Conservation (phyloP, 495 filamentous ascomycete genomes). For the Umbilicaria muhlenbergii region DNA sequence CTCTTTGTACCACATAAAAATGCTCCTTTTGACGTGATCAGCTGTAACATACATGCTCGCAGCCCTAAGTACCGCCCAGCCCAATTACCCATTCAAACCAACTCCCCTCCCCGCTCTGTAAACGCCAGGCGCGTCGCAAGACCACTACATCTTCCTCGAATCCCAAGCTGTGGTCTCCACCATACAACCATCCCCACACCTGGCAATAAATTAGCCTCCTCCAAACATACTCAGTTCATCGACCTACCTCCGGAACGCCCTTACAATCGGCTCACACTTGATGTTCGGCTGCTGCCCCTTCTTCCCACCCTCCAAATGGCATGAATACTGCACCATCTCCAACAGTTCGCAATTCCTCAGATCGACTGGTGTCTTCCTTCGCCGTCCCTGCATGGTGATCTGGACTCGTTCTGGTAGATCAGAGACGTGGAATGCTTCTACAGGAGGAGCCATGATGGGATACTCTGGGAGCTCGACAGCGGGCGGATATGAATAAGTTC, state of each 20-base stretch:
- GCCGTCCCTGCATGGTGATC: constrained; percentile 24
- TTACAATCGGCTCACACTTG: constrained; percentile 56
- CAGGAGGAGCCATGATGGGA: constrained; percentile 42
- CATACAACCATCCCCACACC: constrained; percentile 58
- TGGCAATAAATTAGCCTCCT: constrained; percentile 18
- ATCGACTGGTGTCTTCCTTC: constrained; percentile 38
- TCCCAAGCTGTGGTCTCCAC: constrained; percentile 81
- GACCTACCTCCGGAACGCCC: constrained; percentile 64
- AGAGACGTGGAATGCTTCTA: constrained; percentile 36
- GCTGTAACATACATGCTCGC: too few relatives aligned
- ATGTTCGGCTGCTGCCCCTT: constrained; percentile 34
- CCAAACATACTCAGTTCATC: not conserved
- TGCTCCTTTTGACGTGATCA: too few relatives aligned
- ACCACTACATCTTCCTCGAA: constrained; percentile 9
- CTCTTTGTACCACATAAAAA: too few relatives aligned
- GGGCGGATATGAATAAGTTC: too few relatives aligned
- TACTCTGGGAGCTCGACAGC: not conserved
- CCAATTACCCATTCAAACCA: too few relatives aligned
- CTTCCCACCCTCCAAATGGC: constrained; percentile 42
- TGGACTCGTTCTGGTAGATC: constrained; percentile 36
- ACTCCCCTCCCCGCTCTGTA: too few relatives aligned
- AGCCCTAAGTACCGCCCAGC: too few relatives aligned
- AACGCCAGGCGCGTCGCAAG: not conserved
- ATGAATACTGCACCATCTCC: constrained; percentile 72
- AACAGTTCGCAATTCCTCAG: constrained; percentile 55